Conservation (phyloP, 2,329 filamentous ascomycete genomes). For the Leptographium flavum region DNA sequence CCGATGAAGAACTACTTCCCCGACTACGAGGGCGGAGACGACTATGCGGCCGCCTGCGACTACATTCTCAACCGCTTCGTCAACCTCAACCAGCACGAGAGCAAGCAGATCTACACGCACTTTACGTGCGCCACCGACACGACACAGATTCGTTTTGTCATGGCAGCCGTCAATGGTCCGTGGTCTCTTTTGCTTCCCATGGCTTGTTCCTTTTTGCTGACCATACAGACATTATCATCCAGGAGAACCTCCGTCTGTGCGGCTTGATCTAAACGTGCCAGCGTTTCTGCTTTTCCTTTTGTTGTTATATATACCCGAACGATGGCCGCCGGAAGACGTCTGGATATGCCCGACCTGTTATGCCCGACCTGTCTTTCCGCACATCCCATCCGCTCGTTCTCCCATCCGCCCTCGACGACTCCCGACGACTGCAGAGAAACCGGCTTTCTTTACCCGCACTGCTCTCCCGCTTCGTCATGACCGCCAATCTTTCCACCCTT, state of each 20-base stretch:
- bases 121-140: slow-evolving; percentile 98
- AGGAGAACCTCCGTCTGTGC: slow-evolving; percentile 73
- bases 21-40: slow-evolving; percentile 86
- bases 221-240: slow-evolving; percentile 87
- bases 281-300: slow-evolving; percentile 7
- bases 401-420: neutral
- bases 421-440: neutral
- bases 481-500: neutral
- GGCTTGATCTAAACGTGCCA: slow-evolving; percentile 12
- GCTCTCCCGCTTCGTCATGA: neutral
- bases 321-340: slow-evolving; percentile 1
- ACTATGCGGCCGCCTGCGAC: slow-evolving; percentile 91
- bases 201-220: no score
- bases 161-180: slow-evolving; percentile 97
- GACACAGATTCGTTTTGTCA: slow-evolving; percentile 97
- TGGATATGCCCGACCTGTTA: neutral
- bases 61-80: slow-evolving; percentile 99
- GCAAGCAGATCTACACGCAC: slow-evolving; percentile 99
- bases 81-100: slow-evolving; percentile 95
- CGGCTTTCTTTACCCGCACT: neutral
- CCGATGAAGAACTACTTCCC: slow-evolving; percentile 85
- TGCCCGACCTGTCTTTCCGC: no score
- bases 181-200: neutral
- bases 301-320: slow-evolving; percentile 3
- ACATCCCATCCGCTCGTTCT: neutral